Evolutionary conservation across 2,329 filamentous ascomycete species (phyloP).

Genomic region (Fusarium sp.): DNA sequence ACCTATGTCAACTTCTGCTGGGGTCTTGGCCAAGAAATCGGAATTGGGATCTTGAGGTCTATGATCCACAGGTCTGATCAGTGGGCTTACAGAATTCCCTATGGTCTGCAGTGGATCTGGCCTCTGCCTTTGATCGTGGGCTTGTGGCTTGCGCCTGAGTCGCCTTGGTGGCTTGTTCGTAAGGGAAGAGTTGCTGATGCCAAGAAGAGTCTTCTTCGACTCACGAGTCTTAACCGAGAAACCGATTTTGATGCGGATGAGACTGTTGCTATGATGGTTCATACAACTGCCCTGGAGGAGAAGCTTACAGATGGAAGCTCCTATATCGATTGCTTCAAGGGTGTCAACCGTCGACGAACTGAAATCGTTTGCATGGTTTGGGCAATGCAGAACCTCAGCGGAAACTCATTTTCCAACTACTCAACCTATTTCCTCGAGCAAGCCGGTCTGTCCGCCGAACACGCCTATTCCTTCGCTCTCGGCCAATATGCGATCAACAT

Average conservation of each 20-base stretch:
- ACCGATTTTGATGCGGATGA: conserved; percentile 84
- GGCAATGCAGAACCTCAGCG: conserved; percentile 74
- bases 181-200: conserved; percentile 74
- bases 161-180: conserved; percentile 81
- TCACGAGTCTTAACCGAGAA: conserved; percentile 73
- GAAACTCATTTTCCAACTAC: conserved; percentile 75
- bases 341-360: conserved; percentile 81
- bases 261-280: conserved; percentile 91
- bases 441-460: conserved; percentile 67
- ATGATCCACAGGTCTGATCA: conserved; percentile 75
- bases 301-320: conserved; percentile 78
- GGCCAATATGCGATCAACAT: conserved; percentile 80
- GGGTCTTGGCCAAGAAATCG: conserved; percentile 79
- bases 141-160: conserved; percentile 77
- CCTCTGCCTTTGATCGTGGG: conserved; percentile 75
- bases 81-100: conserved; percentile 78
- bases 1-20: conserved; percentile 84
- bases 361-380: conserved; percentile 75
- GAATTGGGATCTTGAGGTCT: conserved; percentile 78
- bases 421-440: conserved; percentile 74
- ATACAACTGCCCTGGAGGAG: conserved; percentile 85
- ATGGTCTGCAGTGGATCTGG: conserved; percentile 84
- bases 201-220: conserved; percentile 73
- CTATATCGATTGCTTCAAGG: conserved; percentile 87
- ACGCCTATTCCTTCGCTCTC: conserved; percentile 68